A percentile compares a stretch with the other conserved stretches of the same genome.
These are phyloP conservation scores for Ochromonas danica DNA, from an alignment of 108 stramenopile species.

Conservation along the genomic window DNA sequence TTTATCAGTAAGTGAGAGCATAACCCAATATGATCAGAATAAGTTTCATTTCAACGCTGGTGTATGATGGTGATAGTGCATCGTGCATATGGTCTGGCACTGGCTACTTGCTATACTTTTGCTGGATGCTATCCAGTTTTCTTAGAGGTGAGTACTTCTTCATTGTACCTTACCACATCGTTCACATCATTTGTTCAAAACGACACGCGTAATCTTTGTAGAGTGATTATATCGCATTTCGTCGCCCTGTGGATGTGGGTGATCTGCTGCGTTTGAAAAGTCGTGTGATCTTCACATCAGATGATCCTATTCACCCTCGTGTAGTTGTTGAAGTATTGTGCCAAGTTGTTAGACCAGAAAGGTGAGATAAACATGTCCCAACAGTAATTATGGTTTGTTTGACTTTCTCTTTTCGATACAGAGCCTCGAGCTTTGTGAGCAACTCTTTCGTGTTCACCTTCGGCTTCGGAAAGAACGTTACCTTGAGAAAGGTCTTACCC, in stretches of 20 bases:
- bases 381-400: too few species aligned
- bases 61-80: not conserved
- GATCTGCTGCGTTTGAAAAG: conserved; percentile 19
- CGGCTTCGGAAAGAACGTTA: not conserved
- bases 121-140: not conserved
- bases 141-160: not conserved
- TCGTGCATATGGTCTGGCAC: conserved; percentile 1
- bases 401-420: not conserved
- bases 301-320: not conserved
- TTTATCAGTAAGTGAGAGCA: not conserved
- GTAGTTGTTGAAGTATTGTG: not conserved
- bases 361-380: not conserved
- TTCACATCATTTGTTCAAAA: too few species aligned
- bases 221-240: not conserved
- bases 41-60: not conserved
- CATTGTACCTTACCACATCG: too few species aligned
- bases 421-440: conserved; percentile 26
- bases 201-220: too few species aligned
- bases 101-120: conserved; percentile 25
- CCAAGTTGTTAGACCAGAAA: conserved; percentile 19
- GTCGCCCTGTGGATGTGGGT: not conserved
- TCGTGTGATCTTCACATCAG: conserved; percentile 13
- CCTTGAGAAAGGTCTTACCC: conserved; percentile 2
- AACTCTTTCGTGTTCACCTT: conserved; percentile 8
- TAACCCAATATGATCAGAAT: not conserved